Conservation (phyloP, 768 basidiomycete genomes). For the Gymnopilus junonius region DNA sequence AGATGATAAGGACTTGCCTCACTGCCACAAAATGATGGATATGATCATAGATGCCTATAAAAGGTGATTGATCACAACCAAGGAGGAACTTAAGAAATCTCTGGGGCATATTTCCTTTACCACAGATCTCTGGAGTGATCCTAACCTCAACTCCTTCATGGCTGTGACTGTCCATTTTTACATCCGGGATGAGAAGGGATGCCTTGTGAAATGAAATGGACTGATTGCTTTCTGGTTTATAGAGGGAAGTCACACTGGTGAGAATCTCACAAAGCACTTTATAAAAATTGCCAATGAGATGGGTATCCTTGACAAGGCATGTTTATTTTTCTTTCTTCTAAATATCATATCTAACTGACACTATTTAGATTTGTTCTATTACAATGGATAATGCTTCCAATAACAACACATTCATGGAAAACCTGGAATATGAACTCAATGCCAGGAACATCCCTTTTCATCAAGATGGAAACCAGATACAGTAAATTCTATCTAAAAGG, state of each 20-base stretch:
- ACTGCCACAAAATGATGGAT: constrained; percentile 32
- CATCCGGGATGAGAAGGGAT: constrained; percentile 15
- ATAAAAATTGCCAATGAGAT: constrained; percentile 28
- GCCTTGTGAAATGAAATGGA: constrained; percentile 24
- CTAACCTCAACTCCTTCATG: constrained; percentile 28
- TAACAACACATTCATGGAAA: constrained; percentile 35
- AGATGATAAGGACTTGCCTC: constrained; percentile 35
- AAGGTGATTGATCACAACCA: constrained; percentile 9
- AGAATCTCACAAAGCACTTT: constrained; percentile 27
- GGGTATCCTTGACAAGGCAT: constrained; percentile 27
- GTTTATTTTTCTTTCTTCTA: background rate
- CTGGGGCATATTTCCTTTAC: constrained; percentile 41
- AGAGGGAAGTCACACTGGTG: constrained; percentile 33
- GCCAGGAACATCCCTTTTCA: constrained; percentile 26
- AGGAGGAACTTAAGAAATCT: constrained; percentile 29
- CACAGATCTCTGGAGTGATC: constrained; percentile 37
- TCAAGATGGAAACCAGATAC: constrained; percentile 25
- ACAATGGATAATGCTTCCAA: constrained; percentile 43
- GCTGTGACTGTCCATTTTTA: constrained; percentile 38
- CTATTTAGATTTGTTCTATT: constrained; percentile 32
- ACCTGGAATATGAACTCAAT: constrained; percentile 23
- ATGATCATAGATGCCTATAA: constrained; percentile 29
- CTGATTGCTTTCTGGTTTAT: constrained; percentile 36
- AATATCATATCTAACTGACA: no score
- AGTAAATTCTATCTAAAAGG: constrained; percentile 20